A percentile compares a stretch with the other conserved stretches of the same genome.
These are phyloP conservation scores for Hysterium pulicare DNA, from an alignment of 2,329 filamentous ascomycete genomes.

Conservation along the genomic window DNA sequence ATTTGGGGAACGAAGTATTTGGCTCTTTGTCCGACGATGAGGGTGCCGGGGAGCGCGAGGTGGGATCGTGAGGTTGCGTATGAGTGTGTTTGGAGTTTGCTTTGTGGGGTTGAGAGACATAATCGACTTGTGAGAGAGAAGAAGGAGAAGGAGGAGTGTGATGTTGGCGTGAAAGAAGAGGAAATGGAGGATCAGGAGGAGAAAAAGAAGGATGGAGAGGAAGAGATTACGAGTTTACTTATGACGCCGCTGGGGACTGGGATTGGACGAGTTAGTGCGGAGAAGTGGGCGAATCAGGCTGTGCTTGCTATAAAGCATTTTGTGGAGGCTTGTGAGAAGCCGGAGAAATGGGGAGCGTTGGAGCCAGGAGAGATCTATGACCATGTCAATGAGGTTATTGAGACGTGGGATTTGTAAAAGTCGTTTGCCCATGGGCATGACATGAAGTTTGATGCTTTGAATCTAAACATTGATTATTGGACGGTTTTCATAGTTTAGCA, in stretches of 20 bases:
- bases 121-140: conserved; percentile 33
- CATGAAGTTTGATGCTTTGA: no score
- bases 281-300: conserved; percentile 51
- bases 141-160: background rate
- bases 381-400: background rate
- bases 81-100: conserved; percentile 52
- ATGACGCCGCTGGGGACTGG: conserved; percentile 55
- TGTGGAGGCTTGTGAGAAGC: conserved; percentile 45
- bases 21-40: conserved; percentile 55
- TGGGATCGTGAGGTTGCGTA: conserved; percentile 56
- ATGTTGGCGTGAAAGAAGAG: conserved; percentile 17
- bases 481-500: no score
- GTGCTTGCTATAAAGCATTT: conserved; percentile 53
- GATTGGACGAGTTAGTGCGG: conserved; percentile 42
- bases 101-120: conserved; percentile 48
- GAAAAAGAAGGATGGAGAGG: conserved; percentile 10
- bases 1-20: conserved; percentile 44
- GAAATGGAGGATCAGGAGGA: conserved; percentile 4
- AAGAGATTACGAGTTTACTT: conserved; percentile 33
- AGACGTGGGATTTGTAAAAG: background rate
- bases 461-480: no score
- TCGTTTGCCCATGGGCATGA: no score
- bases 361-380: background rate
- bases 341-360: conserved; percentile 40
- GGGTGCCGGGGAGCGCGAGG: conserved; percentile 40